These are phyloP conservation scores for Gossypium australe DNA, from an alignment of 345 rosid species.

Conservation along the genomic window DNA sequence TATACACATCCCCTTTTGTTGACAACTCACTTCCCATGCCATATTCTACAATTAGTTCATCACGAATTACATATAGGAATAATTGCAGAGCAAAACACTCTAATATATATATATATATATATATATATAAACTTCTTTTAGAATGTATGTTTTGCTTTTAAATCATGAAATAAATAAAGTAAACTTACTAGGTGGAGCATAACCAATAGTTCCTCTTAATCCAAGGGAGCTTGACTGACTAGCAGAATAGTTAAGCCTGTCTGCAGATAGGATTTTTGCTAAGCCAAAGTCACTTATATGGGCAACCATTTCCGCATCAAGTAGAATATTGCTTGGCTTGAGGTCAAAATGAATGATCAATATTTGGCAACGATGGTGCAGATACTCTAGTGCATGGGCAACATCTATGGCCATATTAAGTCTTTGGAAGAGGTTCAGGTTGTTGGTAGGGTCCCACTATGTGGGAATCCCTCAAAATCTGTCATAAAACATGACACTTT, in stretches of 20 bases:
- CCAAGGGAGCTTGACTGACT: slow-evolving; percentile 9
- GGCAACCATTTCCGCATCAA: neutral
- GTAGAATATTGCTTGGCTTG: slow-evolving; percentile 16
- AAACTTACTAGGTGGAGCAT: slow-evolving; percentile 25
- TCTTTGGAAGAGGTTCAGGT: neutral
- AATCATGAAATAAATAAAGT: neutral
- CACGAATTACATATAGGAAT: neutral
- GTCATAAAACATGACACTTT: too few species aligned
- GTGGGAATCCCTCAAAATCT: too few species aligned
- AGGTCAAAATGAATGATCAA: slow-evolving; percentile 25
- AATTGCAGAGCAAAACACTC: neutral
- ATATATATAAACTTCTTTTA: neutral
- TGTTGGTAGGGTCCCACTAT: too few species aligned
- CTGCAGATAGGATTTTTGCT: neutral
- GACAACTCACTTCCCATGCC: neutral
- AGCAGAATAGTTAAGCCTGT: neutral
- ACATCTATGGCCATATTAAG: slow-evolving; percentile 6
- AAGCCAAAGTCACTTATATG: slow-evolving; percentile 13
- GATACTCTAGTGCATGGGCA: slow-evolving; percentile 20
- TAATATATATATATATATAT: neutral
- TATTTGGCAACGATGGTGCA: slow-evolving; percentile 11
- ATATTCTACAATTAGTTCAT: neutral
- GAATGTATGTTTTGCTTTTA: neutral
- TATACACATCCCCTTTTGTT: neutral
- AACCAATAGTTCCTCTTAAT: slow-evolving; percentile 17